Base-by-base conservation (phyloP, 75 land plant species). In the Picea sitchensis region DNA sequence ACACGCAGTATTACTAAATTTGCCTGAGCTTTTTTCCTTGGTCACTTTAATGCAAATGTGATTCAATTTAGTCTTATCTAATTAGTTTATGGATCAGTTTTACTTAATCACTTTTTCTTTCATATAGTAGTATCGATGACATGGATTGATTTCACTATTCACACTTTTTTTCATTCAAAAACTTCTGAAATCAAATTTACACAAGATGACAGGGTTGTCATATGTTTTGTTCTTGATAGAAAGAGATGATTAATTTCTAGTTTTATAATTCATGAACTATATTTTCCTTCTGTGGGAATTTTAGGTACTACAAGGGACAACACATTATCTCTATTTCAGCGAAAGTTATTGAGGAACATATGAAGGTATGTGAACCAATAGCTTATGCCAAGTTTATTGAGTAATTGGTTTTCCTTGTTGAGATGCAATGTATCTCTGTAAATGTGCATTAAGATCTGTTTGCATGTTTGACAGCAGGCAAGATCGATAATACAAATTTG, bases 261-360 rank as follows among this genome's bases (percentile, higher is more conserved):
- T 73, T 30, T 8, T 74, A 14, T 20, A 14, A 38, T 79, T 5
- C 20, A 20, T 30, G 38, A 41, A 34, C 26, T 7, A 73, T 76
- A 11, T 68, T 8, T 47, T 14, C 21, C n/a, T 80, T 77, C 26
- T 34, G 58, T 80, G 57, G 30, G 5, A 38, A 38, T 44, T 73
- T 9, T 32, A 87, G 89, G 87, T 87, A 87, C 62, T 86, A 82
- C 75, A 87, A 87, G 73, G 89, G 89, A 65, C 89, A 87, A 78
- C 88, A 87, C 72, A 86, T 87, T 47, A 79, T 85, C 38, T 86
- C 89, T 41, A 88, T 87, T 17, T 77, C 89, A 65, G 81, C 84
- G 61, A 85, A 83, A 72, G 68, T 81, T 17, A 78, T 85, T 51
- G 88, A 87, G 41, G 88, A 87, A 57, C 87, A 87, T 61, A 80